These are phyloP conservation scores for Diaporthe eres DNA, from an alignment of 2,329 filamentous ascomycete species.

Conservation along the genomic window DNA sequence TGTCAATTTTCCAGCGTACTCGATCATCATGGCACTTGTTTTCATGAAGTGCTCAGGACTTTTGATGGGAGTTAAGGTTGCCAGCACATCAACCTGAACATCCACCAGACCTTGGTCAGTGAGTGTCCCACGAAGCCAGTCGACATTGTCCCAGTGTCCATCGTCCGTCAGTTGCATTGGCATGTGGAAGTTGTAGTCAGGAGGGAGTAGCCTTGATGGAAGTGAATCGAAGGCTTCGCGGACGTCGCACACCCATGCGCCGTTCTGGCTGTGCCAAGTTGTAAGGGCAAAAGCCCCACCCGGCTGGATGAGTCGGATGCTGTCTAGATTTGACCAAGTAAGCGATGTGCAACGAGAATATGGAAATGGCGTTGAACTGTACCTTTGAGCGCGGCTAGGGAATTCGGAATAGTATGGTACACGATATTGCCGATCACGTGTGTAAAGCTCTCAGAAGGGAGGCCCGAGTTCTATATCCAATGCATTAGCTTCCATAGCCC, in stretches of 20 bases:
- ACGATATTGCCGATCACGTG: slow-evolving; percentile 48
- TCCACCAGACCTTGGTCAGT: slow-evolving; percentile 54
- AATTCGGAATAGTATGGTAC: slow-evolving; percentile 48
- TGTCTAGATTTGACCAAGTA: slow-evolving; percentile 45
- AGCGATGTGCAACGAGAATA: not conserved
- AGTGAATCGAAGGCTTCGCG: slow-evolving; percentile 56
- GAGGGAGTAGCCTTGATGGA: slow-evolving; percentile 57
- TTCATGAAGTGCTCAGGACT: slow-evolving; percentile 54
- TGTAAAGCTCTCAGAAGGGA: slow-evolving; percentile 45
- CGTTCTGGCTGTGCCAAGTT: slow-evolving; percentile 50
- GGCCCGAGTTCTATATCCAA: slow-evolving; percentile 44
- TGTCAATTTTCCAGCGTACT: slow-evolving; percentile 52
- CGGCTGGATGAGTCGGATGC: slow-evolving; percentile 55
- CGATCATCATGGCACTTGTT: slow-evolving; percentile 55
- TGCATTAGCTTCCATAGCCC: slow-evolving; percentile 4
- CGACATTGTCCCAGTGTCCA: slow-evolving; percentile 56
- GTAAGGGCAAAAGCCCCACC: slow-evolving; percentile 57
- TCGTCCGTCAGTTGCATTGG: slow-evolving; percentile 57
- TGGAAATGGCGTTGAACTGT: not conserved
- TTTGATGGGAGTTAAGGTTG: slow-evolving; percentile 49
- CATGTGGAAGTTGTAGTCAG: slow-evolving; percentile 43
- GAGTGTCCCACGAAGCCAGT: slow-evolving; percentile 56
- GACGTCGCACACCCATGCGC: slow-evolving; percentile 56
- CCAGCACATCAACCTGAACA: slow-evolving; percentile 52
- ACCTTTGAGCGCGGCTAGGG: slow-evolving; percentile 48